Evolutionary conservation across 345 rosid genomes (phyloP).

Genomic region (Melaleuca alternifolia): DNA sequence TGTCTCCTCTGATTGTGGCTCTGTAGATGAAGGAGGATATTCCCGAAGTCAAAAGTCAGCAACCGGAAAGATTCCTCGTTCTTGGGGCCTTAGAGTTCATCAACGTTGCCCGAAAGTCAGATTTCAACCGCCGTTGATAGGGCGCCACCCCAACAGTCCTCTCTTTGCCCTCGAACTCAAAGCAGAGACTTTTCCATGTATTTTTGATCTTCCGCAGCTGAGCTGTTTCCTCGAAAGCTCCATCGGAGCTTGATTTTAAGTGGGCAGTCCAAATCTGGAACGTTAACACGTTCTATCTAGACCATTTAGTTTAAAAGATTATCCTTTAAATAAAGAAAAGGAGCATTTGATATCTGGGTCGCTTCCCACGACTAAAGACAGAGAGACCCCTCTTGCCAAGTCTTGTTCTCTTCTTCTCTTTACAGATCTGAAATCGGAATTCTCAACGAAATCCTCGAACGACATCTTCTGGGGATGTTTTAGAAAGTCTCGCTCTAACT

Average conservation of each 20-base stretch:
- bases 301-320: neutral
- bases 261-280: neutral
- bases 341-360: neutral
- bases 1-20: neutral
- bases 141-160: neutral
- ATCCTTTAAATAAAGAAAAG: neutral
- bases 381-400: neutral
- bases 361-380: neutral
- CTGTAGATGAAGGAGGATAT: neutral
- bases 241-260: neutral
- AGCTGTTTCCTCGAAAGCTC: constrained; percentile 10
- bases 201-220: neutral
- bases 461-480: neutral
- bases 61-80: neutral
- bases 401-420: neutral
- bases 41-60: neutral
- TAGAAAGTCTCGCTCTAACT: neutral
- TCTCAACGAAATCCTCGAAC: neutral
- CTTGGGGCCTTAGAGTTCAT: neutral
- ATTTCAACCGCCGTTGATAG: neutral
- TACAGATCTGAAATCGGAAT: neutral
- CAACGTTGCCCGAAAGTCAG: neutral
- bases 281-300: neutral
- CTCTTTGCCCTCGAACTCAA: neutral
- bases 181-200: neutral